Evolutionary conservation across 148 eudicot genomes (phyloP).

Genomic region (Mesembryanthemum crystallinum): DNA sequence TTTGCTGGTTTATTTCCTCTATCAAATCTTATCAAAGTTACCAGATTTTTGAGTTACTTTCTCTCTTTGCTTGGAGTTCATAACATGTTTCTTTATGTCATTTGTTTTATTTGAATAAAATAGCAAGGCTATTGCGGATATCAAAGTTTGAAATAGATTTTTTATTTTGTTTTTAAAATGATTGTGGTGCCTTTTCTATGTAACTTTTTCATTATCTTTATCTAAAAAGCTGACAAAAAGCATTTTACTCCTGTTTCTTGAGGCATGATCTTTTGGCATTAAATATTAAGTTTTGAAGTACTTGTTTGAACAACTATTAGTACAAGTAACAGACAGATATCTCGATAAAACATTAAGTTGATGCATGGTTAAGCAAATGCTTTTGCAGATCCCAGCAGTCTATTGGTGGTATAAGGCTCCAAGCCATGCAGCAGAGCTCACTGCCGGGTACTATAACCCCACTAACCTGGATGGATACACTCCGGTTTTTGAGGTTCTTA

Average conservation of each 20-base stretch:
- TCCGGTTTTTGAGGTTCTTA: slow-evolving; percentile 45
- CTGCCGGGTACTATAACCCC: slow-evolving; percentile 66
- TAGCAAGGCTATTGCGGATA: not conserved
- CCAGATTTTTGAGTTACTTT: no score
- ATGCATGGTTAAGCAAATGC: slow-evolving; percentile 7
- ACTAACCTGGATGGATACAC: slow-evolving; percentile 60
- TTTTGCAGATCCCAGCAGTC: slow-evolving; percentile 54
- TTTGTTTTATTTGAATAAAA: not conserved
- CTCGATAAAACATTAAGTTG: not conserved
- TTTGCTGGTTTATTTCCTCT: no score
- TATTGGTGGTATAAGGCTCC: slow-evolving; percentile 72
- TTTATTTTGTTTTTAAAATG: no score
- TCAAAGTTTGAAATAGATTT: not conserved
- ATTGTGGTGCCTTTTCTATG: not conserved
- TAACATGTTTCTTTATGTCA: no score
- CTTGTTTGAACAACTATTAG: not conserved
- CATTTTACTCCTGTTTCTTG: not conserved
- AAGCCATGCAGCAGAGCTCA: slow-evolving; percentile 78
- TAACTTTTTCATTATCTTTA: no score
- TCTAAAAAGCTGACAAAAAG: not conserved
- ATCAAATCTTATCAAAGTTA: no score
- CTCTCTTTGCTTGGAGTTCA: no score
- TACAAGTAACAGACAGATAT: not conserved
- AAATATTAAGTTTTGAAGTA: not conserved
- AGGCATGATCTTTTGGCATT: not conserved